Conservation (phyloP, 208 protist species). For the Leishmania gerbilli region DNA sequence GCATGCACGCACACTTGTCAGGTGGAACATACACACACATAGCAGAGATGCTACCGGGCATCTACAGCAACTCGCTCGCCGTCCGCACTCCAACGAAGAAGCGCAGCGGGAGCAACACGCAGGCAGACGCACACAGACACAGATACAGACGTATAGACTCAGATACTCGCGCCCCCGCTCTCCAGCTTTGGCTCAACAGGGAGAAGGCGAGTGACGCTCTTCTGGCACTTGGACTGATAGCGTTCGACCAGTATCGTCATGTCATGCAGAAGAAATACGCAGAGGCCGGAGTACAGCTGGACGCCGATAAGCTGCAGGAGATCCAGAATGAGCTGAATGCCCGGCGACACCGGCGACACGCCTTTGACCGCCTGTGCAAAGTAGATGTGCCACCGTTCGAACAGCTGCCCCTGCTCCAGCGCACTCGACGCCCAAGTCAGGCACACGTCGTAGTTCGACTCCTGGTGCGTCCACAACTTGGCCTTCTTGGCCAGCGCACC, state of each 20-base stretch:
- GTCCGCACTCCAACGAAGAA: not conserved
- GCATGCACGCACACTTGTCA: not conserved
- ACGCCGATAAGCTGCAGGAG: constrained; percentile 48
- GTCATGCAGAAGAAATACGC: constrained; percentile 76
- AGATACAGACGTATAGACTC: constrained; percentile 1
- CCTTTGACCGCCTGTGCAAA: constrained; percentile 45
- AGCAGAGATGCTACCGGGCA: not conserved
- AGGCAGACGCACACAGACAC: not conserved
- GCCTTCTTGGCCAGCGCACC: constrained; percentile 53
- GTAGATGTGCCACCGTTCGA: constrained; percentile 75
- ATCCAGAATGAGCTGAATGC: constrained; percentile 41
- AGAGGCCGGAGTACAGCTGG: constrained; percentile 66
- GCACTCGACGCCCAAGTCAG: constrained; percentile 66
- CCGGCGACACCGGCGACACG: constrained; percentile 25
- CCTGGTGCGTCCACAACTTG: constrained; percentile 70
- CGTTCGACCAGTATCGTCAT: constrained; percentile 71
- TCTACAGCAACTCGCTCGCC: not conserved
- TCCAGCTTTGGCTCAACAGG: constrained; percentile 68
- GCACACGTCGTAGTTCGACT: constrained; percentile 56
- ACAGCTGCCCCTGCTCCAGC: constrained; percentile 73
- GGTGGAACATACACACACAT: not conserved
- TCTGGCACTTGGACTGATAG: constrained; percentile 66
- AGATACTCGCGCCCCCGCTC: constrained; percentile 17
- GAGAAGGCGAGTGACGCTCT: constrained; percentile 59
- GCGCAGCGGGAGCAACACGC: not conserved